phyloP scores from a whole-genome alignment of 768 basidiomycete genomes.

The Tephrocybe sp. region DNA sequence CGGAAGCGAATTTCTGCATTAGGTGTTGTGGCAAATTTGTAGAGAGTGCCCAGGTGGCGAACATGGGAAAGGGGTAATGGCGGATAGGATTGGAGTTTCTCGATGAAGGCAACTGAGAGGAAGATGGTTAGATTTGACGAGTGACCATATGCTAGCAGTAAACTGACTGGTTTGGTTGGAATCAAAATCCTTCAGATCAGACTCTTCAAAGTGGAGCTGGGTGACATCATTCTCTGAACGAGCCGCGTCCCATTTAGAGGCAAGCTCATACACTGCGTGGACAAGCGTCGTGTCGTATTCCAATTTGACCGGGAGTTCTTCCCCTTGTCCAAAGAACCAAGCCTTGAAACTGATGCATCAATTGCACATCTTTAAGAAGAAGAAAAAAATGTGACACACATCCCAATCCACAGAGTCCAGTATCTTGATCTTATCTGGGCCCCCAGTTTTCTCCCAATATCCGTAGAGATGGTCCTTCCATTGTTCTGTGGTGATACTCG shows the following conservation, averaged over 20 bases:
- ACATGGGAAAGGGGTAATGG: constrained; percentile 62
- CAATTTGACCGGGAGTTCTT: constrained; percentile 68
- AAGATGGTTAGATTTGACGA: no score
- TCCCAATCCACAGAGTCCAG: constrained; percentile 78
- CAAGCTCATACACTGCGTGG: constrained; percentile 65
- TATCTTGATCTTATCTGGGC: constrained; percentile 56
- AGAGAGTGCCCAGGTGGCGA: constrained; percentile 56
- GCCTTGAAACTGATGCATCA: constrained; percentile 36
- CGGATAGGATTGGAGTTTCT: constrained; percentile 63
- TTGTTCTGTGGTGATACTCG: constrained; percentile 78
- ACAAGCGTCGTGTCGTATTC: constrained; percentile 76
- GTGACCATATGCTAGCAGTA: not conserved
- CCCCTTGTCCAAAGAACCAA: constrained; percentile 83
- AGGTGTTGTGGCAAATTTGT: constrained; percentile 41
- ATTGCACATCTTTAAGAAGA: not conserved
- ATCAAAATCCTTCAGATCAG: constrained; percentile 63
- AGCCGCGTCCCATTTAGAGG: constrained; percentile 69
- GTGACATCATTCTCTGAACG: constrained; percentile 43
- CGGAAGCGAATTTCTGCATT: constrained; percentile 80
- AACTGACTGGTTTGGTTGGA: constrained; percentile 73
- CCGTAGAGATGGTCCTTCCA: constrained; percentile 80
- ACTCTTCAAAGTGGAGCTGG: constrained; percentile 49
- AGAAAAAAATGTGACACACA: constrained; percentile 37
- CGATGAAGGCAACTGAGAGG: constrained; percentile 73
- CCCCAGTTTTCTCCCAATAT: constrained; percentile 62